Evolutionary conservation across 371 early-diverging fungal species (phyloP).

Genomic region (Syncephalastrum sp.): DNA sequence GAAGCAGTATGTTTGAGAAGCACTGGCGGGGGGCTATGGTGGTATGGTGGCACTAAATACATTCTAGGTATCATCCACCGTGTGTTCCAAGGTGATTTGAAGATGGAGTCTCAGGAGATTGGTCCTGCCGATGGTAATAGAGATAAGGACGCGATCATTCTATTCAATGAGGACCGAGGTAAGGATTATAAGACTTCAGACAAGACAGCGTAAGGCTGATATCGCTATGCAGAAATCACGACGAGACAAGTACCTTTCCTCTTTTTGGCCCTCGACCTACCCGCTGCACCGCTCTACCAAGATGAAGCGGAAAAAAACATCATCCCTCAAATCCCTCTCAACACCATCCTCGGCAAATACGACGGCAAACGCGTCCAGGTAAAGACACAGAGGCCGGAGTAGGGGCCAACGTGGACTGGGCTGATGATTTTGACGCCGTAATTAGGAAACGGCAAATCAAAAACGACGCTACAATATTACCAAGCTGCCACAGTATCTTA

Average conservation of each 20-base stretch:
- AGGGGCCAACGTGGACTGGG: not conserved
- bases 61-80: slow-evolving; percentile 68
- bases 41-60: too few relatives aligned
- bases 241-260: slow-evolving; percentile 71
- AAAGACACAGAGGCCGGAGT: not conserved
- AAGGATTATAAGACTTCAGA: not conserved
- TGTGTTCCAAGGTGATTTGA: slow-evolving; percentile 86
- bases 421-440: not conserved
- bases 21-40: too few relatives aligned
- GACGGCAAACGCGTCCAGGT: slow-evolving; percentile 78
- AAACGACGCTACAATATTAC: slow-evolving; percentile 74
- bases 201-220: not conserved
- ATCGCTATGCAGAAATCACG: slow-evolving; percentile 41
- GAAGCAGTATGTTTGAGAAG: slow-evolving; percentile 54
- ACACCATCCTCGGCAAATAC: slow-evolving; percentile 80
- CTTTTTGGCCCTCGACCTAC: slow-evolving; percentile 88
- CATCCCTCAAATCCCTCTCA: slow-evolving; percentile 90
- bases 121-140: slow-evolving; percentile 35
- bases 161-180: slow-evolving; percentile 50
- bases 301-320: slow-evolving; percentile 87
- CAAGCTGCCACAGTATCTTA: slow-evolving; percentile 81
- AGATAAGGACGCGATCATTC: slow-evolving; percentile 28
- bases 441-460: slow-evolving; percentile 64
- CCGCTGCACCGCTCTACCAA: slow-evolving; percentile 90
- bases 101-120: slow-evolving; percentile 66